These are phyloP conservation scores for Cicer cuneatum DNA, from an alignment of 306 rosid species.

Conservation along the genomic window DNA sequence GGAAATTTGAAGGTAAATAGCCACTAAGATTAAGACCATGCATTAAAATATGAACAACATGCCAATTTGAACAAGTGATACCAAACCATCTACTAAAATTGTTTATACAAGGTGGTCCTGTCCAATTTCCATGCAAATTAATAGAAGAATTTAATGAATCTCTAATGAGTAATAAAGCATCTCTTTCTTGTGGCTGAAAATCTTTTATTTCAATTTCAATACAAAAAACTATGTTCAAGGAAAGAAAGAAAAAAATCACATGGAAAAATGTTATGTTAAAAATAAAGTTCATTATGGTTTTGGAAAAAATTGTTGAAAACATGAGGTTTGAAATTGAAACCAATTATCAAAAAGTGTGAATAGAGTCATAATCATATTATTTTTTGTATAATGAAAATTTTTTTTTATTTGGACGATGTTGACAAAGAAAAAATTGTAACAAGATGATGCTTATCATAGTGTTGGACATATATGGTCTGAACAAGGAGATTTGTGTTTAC, in stretches of 20 bases:
- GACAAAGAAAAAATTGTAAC: constrained; percentile 49
- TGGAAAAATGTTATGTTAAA: constrained; percentile 13
- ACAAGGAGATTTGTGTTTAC: constrained; percentile 41
- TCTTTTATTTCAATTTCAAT: constrained; percentile 26
- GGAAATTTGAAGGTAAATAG: constrained; percentile 54
- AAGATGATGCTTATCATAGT: constrained; percentile 30
- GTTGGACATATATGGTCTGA: constrained; percentile 43
- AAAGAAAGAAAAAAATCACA: constrained; percentile 33
- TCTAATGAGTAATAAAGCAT: constrained; percentile 57
- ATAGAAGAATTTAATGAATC: constrained; percentile 60
- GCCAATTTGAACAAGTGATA: constrained; percentile 63
- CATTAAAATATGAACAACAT: constrained; percentile 59
- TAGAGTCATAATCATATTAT: constrained; percentile 17
- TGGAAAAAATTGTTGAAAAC: constrained; percentile 30
- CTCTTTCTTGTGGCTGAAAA: constrained; percentile 65
- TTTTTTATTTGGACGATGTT: constrained; percentile 49
- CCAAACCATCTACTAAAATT: constrained; percentile 67
- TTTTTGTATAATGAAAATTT: constrained; percentile 19
- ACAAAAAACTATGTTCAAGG: constrained; percentile 39
- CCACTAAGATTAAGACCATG: constrained; percentile 63
- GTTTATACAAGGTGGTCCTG: constrained; percentile 70
- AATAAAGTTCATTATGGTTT: constrained; percentile 45
- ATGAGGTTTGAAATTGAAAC: constrained; percentile 43
- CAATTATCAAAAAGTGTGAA: constrained; percentile 5
- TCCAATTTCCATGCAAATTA: constrained; percentile 68